Evolutionary conservation across 345 rosid species (phyloP), one percentile per base, ranked within the genome.

Genomic region (Angophora floribunda): DNA sequence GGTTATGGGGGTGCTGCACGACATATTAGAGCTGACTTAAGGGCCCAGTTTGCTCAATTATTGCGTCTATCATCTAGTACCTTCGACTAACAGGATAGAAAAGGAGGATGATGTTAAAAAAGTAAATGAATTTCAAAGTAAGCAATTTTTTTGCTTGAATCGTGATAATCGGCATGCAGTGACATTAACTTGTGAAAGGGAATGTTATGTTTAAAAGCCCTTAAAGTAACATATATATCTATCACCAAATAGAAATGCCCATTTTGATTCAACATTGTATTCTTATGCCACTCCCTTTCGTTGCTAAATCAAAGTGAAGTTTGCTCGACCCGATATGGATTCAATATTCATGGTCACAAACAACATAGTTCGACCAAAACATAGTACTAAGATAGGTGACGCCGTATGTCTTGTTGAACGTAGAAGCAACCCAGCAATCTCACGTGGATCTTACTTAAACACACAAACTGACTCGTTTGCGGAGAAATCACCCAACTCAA

Each of bases 251-350:
- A 6, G n/a, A 13, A 57, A 4, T 4, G 12, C n/a, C 11, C 65
- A 57, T 41, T 19, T 1, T 1, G 2, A 36, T 75, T 75, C 6
- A 41, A 13, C 13, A 36, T 17, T 26, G 1, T 22, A 70, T 70
- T 17, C 26, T 19, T 36, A 70, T 0, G 26, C 26, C 82, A 5
- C 0, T 5, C 80, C 1, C 32, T 36, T 36, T 67, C 0, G 6
- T 41, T 1, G 15, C 28, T 75, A 36, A 19, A 36, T 75, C 5
- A 55, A 22, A 55, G 3, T 75, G 14, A 10, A 41, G 26, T 19
- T 36, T 0, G 45, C 49, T 75, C 28, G 0, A 36, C 28, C 24
- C 0, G 1, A 41, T 19, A 17, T 19, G 4, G 2, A 75, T 17
- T 36, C 13, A 0, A 19, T 36, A 10, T 75, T 41, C 82, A 2